A percentile compares a stretch with the other conserved stretches of the same genome.
Conservation (phyloP, 106 monocot genomes). For the Allium cepa region DNA sequence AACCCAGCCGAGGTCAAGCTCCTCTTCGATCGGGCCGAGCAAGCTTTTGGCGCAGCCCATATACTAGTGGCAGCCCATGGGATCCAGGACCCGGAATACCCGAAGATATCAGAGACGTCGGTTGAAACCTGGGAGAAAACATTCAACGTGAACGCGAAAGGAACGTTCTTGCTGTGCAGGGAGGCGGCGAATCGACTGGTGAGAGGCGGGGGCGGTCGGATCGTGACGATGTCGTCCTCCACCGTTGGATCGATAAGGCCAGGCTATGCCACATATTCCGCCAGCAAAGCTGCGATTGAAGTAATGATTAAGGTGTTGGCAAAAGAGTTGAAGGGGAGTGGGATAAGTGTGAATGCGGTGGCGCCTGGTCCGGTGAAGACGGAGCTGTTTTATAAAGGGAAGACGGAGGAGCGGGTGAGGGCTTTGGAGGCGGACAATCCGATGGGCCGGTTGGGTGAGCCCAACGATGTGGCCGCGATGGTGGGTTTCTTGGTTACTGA, state of each 20-base stretch:
- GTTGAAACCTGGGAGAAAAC: constrained; percentile 1
- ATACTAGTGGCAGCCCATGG: constrained; percentile 9
- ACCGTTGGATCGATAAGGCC: constrained; percentile 15
- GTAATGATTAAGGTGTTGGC: constrained; percentile 19
- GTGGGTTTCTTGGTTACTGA: constrained; percentile 17
- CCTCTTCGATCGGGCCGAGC: constrained; percentile 11
- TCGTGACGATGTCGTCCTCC: constrained; percentile 19
- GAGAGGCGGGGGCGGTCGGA: constrained; percentile 14
- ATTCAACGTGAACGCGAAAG: constrained; percentile 14
- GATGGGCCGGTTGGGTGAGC: constrained; percentile 20
- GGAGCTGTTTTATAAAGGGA: constrained; percentile 16
- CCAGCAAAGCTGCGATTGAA: constrained; percentile 16
- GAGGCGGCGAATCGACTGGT: constrained; percentile 16
- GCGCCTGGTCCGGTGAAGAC: constrained; percentile 23
- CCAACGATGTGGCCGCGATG: constrained; percentile 19
- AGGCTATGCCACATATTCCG: constrained; percentile 14
- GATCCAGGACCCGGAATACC: constrained; percentile 14
- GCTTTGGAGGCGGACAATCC: constrained; percentile 3
- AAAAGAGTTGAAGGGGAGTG: constrained; percentile 22
- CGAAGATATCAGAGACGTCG: background rate
- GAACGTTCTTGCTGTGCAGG: constrained; percentile 10
- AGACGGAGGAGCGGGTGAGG: constrained; percentile 20
- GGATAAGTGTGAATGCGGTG: constrained; percentile 16
- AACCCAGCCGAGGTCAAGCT: constrained; percentile 7
- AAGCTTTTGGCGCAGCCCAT: constrained; percentile 10